Conservation (phyloP, 352 stramenopile species). For the Thalassiosira oceanica region DNA sequence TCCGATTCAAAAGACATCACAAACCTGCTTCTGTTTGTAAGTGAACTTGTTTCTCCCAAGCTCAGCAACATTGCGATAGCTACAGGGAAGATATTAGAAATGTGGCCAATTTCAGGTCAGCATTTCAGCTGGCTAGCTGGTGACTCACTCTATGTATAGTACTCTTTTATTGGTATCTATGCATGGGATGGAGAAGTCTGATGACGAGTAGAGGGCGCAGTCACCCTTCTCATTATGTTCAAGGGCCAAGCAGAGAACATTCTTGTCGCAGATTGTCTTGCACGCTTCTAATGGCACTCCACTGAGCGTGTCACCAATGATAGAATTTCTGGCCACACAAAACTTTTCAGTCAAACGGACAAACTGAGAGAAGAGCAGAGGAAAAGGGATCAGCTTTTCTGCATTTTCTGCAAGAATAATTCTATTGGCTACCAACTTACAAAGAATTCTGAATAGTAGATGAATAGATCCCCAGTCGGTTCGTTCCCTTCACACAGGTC, state of each 20-base stretch:
- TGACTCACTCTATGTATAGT: conserved; percentile 7
- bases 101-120: too few species aligned
- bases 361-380: too few species aligned
- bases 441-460: conserved; percentile 12
- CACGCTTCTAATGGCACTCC: conserved; percentile 17
- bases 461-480: conserved; percentile 3
- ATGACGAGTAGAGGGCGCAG: conserved; percentile 15
- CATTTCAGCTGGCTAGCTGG: too few species aligned
- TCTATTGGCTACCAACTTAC: too few species aligned
- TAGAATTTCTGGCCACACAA: conserved; percentile 17
- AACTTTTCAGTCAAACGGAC: conserved; percentile 15
- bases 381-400: too few species aligned
- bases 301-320: conserved; percentile 10
- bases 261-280: conserved; percentile 15
- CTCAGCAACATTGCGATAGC: conserved; percentile 23
- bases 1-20: not conserved
- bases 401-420: too few species aligned
- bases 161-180: too few species aligned
- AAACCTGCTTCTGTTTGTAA: conserved; percentile 14
- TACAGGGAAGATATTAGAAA: too few species aligned
- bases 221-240: conserved; percentile 16
- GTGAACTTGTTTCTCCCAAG: conserved; percentile 3
- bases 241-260: conserved; percentile 13
- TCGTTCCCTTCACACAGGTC: conserved; percentile 1
- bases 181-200: conserved; percentile 18